Conservation (phyloP, 2,329 filamentous ascomycete genomes). For the Diaporthe ilicicola region DNA sequence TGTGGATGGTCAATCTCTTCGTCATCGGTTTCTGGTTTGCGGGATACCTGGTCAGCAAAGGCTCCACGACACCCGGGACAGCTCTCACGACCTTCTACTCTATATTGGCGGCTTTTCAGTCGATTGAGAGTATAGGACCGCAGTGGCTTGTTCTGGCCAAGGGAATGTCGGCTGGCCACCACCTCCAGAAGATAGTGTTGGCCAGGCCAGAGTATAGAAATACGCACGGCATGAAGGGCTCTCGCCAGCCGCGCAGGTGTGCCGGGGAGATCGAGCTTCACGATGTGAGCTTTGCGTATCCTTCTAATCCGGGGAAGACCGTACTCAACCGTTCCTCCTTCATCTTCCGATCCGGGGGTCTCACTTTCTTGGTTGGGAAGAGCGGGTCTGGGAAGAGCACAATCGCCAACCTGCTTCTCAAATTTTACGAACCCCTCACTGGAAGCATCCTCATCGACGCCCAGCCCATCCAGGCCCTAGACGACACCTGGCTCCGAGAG, state of each 20-base stretch:
- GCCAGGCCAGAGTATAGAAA: slow-evolving; percentile 41
- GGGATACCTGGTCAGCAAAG: slow-evolving; percentile 70
- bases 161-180: slow-evolving; percentile 76
- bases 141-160: slow-evolving; percentile 82
- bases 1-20: slow-evolving; percentile 82
- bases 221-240: slow-evolving; percentile 32
- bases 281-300: slow-evolving; percentile 84
- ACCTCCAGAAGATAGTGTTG: slow-evolving; percentile 59
- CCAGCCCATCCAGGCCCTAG: slow-evolving; percentile 65
- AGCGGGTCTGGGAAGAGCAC: slow-evolving; percentile 96
- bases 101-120: slow-evolving; percentile 78
- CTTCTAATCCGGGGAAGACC: slow-evolving; percentile 67
- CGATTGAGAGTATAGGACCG: slow-evolving; percentile 77
- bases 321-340: slow-evolving; percentile 72
- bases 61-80: slow-evolving; percentile 66
- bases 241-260: slow-evolving; percentile 51
- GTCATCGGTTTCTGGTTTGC: slow-evolving; percentile 93
- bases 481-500: slow-evolving; percentile 76
- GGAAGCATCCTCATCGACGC: slow-evolving; percentile 77
- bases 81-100: slow-evolving; percentile 89
- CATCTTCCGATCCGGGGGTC: slow-evolving; percentile 74
- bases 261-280: slow-evolving; percentile 74
- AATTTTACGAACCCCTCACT: slow-evolving; percentile 73
- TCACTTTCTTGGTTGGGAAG: slow-evolving; percentile 82
- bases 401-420: slow-evolving; percentile 78